Conservation (phyloP, 129 eudicot genomes). For the Arctium lappa region DNA sequence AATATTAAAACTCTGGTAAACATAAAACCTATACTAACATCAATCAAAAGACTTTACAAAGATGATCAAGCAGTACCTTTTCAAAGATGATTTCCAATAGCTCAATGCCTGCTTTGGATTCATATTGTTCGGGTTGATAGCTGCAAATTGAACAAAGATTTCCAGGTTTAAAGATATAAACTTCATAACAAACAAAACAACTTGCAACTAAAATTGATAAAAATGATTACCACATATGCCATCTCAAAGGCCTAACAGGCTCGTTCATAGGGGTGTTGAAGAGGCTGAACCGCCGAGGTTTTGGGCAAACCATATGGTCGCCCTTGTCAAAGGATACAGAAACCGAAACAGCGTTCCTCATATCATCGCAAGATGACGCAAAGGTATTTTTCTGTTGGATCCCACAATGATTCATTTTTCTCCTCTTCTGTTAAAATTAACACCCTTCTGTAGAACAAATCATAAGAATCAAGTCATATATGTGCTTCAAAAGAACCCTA, state of each 20-base stretch:
- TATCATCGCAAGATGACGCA: slow-evolving; percentile 52
- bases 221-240: slow-evolving; percentile 56
- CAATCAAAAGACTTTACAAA: background rate
- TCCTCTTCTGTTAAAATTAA: background rate
- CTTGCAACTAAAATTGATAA: background rate
- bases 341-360: slow-evolving; percentile 43
- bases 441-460: background rate
- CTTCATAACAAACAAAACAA: background rate
- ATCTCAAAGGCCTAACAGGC: slow-evolving; percentile 49
- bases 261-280: slow-evolving; percentile 32
- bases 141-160: slow-evolving; percentile 28
- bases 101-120: slow-evolving; percentile 76
- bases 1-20: background rate
- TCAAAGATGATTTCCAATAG: slow-evolving; percentile 75
- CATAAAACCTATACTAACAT: background rate
- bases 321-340: slow-evolving; percentile 32
- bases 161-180: background rate
- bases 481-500: background rate
- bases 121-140: slow-evolving; percentile 65
- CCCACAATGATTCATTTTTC: slow-evolving; percentile 49
- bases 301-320: slow-evolving; percentile 71
- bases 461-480: background rate
- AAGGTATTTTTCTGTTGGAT: slow-evolving; percentile 49
- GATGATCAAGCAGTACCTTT: slow-evolving; percentile 37
- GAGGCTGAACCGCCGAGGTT: slow-evolving; percentile 63